phyloP scores from a whole-genome alignment of 108 stramenopile genomes.

The Hondaea fermentalgiana region DNA sequence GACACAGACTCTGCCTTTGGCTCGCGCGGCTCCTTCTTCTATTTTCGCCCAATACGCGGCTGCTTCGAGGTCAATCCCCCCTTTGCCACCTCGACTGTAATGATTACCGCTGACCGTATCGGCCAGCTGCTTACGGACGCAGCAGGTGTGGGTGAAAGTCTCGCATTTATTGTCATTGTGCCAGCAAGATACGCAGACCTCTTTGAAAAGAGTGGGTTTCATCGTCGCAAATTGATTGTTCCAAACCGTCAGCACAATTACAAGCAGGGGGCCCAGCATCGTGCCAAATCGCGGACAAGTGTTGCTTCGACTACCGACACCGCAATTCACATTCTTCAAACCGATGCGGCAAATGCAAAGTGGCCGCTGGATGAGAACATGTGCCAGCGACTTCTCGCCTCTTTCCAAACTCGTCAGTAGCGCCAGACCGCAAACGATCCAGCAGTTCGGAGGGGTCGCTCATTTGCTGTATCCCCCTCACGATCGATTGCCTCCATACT shows the following conservation, averaged over 20 bases:
- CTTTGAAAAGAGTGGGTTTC: not conserved
- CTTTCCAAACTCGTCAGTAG: not conserved
- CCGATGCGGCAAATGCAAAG: not conserved
- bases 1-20: not conserved
- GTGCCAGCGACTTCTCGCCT: not conserved
- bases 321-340: not conserved
- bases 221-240: not conserved
- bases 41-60: not conserved
- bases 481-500: too few species aligned
- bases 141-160: not conserved
- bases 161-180: not conserved
- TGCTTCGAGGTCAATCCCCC: not conserved
- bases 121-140: not conserved
- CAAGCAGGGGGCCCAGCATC: not conserved
- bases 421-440: too few species aligned
- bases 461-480: too few species aligned
- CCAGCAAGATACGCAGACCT: not conserved
- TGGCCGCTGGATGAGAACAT: not conserved
- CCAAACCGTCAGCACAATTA: not conserved
- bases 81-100: not conserved
- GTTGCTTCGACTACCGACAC: not conserved
- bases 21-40: conserved; percentile 8
- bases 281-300: not conserved
- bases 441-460: too few species aligned
- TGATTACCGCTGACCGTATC: not conserved